Evolutionary conservation across 2,329 filamentous ascomycete species (phyloP).

Genomic region (Colletotrichum abscissum): DNA sequence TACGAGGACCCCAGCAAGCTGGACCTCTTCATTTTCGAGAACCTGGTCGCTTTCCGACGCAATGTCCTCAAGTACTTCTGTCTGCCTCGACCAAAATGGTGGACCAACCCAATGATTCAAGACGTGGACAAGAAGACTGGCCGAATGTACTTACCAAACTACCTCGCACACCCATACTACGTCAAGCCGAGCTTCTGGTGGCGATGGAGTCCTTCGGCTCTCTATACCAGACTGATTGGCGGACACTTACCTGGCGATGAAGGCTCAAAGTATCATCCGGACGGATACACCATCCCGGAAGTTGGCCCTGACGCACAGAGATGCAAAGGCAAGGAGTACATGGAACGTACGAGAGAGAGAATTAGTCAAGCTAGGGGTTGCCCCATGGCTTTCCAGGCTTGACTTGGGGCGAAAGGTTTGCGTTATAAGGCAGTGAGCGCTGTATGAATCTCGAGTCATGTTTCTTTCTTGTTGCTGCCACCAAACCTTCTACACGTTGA

Average conservation of each 20-base stretch:
- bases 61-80: slow-evolving; percentile 58
- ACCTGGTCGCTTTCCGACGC: slow-evolving; percentile 53
- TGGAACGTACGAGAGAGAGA: slow-evolving; percentile 17
- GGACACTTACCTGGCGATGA: slow-evolving; percentile 60
- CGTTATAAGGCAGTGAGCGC: neutral
- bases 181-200: slow-evolving; percentile 60
- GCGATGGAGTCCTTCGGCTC: slow-evolving; percentile 58
- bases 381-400: slow-evolving; percentile 12
- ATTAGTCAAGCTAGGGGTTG: slow-evolving; percentile 11
- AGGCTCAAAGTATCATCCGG: slow-evolving; percentile 56
- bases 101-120: slow-evolving; percentile 42
- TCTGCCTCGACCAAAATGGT: slow-evolving; percentile 55
- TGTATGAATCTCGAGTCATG: no score
- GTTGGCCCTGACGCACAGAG: slow-evolving; percentile 38
- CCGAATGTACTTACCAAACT: slow-evolving; percentile 52
- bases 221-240: slow-evolving; percentile 56
- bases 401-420: neutral
- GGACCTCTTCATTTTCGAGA: slow-evolving; percentile 1
- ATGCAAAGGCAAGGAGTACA: slow-evolving; percentile 37
- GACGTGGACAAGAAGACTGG: slow-evolving; percentile 51
- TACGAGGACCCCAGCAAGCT: slow-evolving; percentile 15
- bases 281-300: slow-evolving; percentile 54
- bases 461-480: neutral
- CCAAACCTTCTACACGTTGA: neutral
- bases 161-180: slow-evolving; percentile 64